A percentile compares a stretch with the other conserved stretches of the same genome.
Conservation (phyloP, 1,139 yeast genomes). For the Hansenula anomala region DNA sequence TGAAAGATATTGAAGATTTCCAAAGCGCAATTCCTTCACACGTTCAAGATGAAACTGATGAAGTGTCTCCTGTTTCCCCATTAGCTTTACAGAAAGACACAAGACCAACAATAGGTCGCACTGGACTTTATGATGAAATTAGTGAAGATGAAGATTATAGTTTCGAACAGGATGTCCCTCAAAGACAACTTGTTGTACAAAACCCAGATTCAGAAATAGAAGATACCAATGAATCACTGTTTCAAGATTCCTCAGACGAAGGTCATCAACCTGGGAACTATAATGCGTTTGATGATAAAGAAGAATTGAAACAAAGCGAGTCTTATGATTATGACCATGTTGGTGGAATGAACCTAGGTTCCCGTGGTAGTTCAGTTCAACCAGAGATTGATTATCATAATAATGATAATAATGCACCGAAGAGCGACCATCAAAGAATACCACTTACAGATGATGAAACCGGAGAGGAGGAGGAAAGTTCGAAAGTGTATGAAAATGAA, state of each 20-base stretch:
- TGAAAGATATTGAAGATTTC: constrained; percentile 21
- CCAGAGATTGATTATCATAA: constrained; percentile 4
- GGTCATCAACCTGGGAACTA: not conserved
- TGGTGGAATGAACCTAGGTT: not conserved
- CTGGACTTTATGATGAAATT: not conserved
- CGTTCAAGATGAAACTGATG: constrained; percentile 8
- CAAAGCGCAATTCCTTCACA: constrained; percentile 9
- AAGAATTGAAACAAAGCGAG: not conserved
- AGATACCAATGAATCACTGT: constrained; percentile 7
- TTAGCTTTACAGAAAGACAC: constrained; percentile 2
- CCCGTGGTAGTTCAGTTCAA: constrained; percentile 6
- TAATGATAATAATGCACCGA: no score
- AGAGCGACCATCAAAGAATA: no score
- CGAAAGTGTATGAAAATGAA: not conserved
- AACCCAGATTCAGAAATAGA: not conserved
- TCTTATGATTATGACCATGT: not conserved
- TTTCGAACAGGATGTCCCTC: not conserved
- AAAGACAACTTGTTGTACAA: not conserved
- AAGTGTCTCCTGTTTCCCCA: constrained; percentile 19
- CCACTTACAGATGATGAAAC: not conserved
- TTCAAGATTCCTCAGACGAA: constrained; percentile 18
- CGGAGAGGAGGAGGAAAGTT: no score
- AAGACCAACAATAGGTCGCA: not conserved
- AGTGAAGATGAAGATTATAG: not conserved
- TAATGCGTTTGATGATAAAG: not conserved